Conservation (phyloP, 2,329 filamentous ascomycete genomes). For the Fusarium sp. region DNA sequence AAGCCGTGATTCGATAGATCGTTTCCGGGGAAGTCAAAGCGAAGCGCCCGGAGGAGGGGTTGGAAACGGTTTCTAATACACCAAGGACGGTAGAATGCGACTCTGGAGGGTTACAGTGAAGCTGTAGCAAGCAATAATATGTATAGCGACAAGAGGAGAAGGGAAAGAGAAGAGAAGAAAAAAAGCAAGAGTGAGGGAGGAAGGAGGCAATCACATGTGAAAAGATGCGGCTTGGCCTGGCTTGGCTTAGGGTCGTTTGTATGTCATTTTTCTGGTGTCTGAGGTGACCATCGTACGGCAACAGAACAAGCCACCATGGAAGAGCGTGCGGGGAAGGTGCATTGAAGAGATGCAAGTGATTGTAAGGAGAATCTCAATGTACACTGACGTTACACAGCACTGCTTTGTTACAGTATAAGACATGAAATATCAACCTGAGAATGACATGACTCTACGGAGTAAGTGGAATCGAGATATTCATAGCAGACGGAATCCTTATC, state of each 20-base stretch:
- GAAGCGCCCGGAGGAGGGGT: slow-evolving; percentile 25
- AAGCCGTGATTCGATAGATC: slow-evolving; percentile 27
- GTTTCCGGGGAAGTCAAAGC: slow-evolving; percentile 24
- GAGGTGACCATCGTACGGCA: slow-evolving; percentile 17
- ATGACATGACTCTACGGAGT: not conserved
- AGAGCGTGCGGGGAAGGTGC: slow-evolving; percentile 31
- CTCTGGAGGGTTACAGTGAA: slow-evolving; percentile 19
- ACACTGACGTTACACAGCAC: not conserved
- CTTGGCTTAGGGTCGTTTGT: slow-evolving; percentile 14
- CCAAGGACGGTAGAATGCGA: slow-evolving; percentile 5
- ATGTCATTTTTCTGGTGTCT: slow-evolving; percentile 19
- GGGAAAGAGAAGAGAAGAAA: not conserved
- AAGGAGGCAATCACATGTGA: slow-evolving; percentile 42
- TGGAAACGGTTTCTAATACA: not conserved
- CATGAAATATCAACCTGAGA: not conserved
- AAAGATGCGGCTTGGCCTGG: slow-evolving; percentile 20
- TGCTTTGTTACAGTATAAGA: not conserved
- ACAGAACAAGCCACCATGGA: slow-evolving; percentile 27
- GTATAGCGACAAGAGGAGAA: not conserved
- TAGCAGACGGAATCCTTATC: not conserved
- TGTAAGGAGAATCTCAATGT: not conserved
- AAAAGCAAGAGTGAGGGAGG: not conserved
- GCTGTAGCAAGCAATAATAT: slow-evolving; percentile 1
- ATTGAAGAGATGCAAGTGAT: slow-evolving; percentile 23
- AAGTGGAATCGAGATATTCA: not conserved